Evolutionary conservation across 768 basidiomycete species (phyloP).

Genomic region (Megacollybia marginata): DNA sequence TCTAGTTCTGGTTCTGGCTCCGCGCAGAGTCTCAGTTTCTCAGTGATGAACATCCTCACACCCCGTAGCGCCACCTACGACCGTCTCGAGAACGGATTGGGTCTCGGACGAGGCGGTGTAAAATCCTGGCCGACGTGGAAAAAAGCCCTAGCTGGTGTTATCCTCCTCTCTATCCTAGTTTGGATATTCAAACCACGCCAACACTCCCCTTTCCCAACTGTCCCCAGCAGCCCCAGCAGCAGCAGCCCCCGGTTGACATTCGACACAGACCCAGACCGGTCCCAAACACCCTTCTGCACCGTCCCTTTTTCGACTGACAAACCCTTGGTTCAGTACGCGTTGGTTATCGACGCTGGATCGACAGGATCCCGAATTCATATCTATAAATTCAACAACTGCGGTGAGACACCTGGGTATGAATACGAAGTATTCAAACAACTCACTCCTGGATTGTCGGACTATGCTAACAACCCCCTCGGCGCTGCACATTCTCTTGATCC

Average conservation of each 20-base stretch:
- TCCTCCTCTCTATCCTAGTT: conserved; percentile 47
- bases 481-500: conserved; percentile 78
- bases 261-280: conserved; percentile 68
- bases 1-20: too few relatives aligned
- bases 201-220: conserved; percentile 4
- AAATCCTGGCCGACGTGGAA: conserved; percentile 71
- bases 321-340: conserved; percentile 80
- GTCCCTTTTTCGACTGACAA: conserved; percentile 37
- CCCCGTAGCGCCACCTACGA: conserved; percentile 45
- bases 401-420: conserved; percentile 68
- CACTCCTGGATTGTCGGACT: conserved; percentile 73
- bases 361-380: conserved; percentile 96
- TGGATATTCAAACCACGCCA: conserved; percentile 58
- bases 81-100: conserved; percentile 55
- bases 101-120: conserved; percentile 29
- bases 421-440: conserved; percentile 88
- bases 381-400: conserved; percentile 96
- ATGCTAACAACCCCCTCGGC: conserved; percentile 44
- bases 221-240: conserved; percentile 4
- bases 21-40: too few relatives aligned
- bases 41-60: too few relatives aligned
- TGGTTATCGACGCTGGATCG: conserved; percentile 98
- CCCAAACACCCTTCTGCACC: conserved; percentile 67
- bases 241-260: conserved; percentile 33
- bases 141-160: conserved; percentile 56